These are phyloP conservation scores for Trametes coccinea DNA, from an alignment of 768 basidiomycete species.

Conservation along the genomic window DNA sequence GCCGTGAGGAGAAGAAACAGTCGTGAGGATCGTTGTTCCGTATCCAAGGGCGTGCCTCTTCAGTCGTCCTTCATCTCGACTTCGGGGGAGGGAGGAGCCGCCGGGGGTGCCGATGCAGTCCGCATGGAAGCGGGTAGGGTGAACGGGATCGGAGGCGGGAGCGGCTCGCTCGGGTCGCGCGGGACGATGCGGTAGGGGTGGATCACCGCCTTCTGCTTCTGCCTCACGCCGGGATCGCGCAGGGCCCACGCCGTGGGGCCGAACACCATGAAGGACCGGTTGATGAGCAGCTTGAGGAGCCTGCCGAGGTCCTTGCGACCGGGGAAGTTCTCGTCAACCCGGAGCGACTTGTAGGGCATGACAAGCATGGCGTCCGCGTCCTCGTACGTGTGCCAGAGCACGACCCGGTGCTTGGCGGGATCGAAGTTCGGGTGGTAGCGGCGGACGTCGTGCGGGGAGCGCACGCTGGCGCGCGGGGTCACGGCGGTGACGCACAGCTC, in stretches of 20 bases:
- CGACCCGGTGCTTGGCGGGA: slow-evolving; percentile 20
- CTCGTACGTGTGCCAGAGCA: slow-evolving; percentile 37
- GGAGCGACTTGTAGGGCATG: slow-evolving; percentile 34
- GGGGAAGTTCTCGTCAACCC: slow-evolving; percentile 14
- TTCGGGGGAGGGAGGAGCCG: not conserved
- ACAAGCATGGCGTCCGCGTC: slow-evolving; percentile 56
- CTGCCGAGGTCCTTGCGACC: not conserved
- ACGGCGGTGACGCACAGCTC: not conserved
- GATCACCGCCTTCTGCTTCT: slow-evolving; percentile 45
- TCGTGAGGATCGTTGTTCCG: not conserved
- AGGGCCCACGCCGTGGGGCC: slow-evolving; percentile 50
- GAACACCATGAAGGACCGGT: slow-evolving; percentile 45
- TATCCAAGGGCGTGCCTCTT: not conserved
- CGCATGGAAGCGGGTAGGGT: not conserved
- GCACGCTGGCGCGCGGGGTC: not conserved
- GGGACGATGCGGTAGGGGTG: slow-evolving; percentile 57
- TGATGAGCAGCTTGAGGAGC: slow-evolving; percentile 2
- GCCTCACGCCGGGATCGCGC: slow-evolving; percentile 37
- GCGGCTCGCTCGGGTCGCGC: slow-evolving; percentile 4
- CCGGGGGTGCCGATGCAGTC: not conserved
- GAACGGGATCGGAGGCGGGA: not conserved
- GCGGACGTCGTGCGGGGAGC: not conserved
- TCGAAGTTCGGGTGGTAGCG: slow-evolving; percentile 5
- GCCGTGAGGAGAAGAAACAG: not conserved
- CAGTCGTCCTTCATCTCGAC: not conserved